phyloP scores from a whole-genome alignment of 306 rosid genomes.

The Inga oerstediana region DNA sequence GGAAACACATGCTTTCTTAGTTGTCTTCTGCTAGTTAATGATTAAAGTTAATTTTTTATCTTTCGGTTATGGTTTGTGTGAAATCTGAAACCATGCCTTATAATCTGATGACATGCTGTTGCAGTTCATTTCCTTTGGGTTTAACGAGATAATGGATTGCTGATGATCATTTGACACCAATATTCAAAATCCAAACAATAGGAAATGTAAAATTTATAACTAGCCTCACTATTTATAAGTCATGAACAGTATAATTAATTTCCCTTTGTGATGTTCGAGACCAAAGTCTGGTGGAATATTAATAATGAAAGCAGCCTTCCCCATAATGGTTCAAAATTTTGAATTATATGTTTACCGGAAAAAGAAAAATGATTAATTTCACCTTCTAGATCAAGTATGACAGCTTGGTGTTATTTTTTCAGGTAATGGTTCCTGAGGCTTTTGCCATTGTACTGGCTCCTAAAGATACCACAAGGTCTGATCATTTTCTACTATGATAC shows the following conservation, averaged over 20 bases:
- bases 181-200: conserved; percentile 12
- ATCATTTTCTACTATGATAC: conserved; percentile 2
- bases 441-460: conserved; percentile 89
- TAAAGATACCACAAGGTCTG: conserved; percentile 66
- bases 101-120: background rate
- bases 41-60: background rate
- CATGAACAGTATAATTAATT: background rate
- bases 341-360: background rate
- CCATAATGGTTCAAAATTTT: conserved; percentile 11
- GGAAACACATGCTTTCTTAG: background rate
- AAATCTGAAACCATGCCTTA: background rate
- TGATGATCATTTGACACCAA: background rate
- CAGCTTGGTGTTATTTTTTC: conserved; percentile 28
- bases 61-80: background rate
- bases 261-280: background rate
- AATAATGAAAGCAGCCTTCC: background rate
- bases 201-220: background rate
- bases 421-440: conserved; percentile 86
- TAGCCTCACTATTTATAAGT: background rate
- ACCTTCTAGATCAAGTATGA: conserved; percentile 4
- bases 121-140: background rate
- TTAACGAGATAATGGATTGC: conserved; percentile 8
- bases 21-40: background rate
- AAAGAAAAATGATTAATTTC: background rate
- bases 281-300: background rate